Base-by-base conservation (phyloP, 495 filamentous ascomycete genomes). In the Parathielavia appendiculata region DNA sequence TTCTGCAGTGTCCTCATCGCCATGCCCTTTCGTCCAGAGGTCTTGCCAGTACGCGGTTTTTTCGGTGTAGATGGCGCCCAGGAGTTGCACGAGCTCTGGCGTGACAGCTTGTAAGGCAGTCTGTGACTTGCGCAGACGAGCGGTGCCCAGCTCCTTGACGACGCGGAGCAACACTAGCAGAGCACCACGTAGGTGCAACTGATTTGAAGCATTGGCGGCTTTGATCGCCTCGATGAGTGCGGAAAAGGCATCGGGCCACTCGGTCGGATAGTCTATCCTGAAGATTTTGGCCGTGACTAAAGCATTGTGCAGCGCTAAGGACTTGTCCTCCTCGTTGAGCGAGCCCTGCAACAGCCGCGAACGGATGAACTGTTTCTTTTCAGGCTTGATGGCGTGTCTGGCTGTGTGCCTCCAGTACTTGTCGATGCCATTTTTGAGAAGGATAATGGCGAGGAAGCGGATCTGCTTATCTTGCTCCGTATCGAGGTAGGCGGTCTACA, bases 341-440 rank as follows among this genome's bases (percentile, higher is more conserved):
- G 87, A 86, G 51, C 85, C 84, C 58, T 86, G 76, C 5, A 97
- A 72, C 19, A 91, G 79, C 17, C 85, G 81, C 3, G 79, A 79
- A 50, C 92, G 86, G 51, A 98, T 90, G 22, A 79, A 69, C 9
- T 79, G 71, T 69, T 91, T 96, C 63, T 95, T 85, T 11, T 85
- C 81, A 59, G 88, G 85, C 10, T 71, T 76, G 41, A 97, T 88
- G 32, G 87, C 81, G 69, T 86, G 86, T 60, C 69, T 76, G 16
- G 87, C 80, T 4, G 82, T 85, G 41, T 63, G 84, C 82, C 93
- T 81, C 93, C 93, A 98, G 69, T 89, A 90, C 69, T 87, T 91
- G 64, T 97, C 92, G 66, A 96, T 89, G 26, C 90, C 93, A 70
- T 97, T 96, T 69, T 97, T 97, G 54, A 98, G 75, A 66, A 95